A percentile compares a stretch with the other conserved stretches of the same genome.
These are phyloP conservation scores for Chaetothyriales sp. DNA, from an alignment of 2,329 filamentous ascomycete species.

Conservation along the genomic window DNA sequence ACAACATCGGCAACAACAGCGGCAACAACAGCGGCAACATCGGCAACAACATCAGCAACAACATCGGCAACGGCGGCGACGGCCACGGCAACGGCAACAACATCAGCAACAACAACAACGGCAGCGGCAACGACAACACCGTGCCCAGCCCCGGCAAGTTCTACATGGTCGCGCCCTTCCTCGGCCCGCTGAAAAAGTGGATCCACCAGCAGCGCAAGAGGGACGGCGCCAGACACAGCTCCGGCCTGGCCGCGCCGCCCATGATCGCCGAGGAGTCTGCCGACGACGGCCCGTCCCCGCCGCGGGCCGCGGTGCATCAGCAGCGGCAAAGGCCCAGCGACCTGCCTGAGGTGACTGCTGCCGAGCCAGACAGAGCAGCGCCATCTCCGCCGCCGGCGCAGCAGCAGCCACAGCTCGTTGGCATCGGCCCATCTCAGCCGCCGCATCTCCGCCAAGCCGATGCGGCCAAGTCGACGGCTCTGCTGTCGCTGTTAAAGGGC, in stretches of 20 bases:
- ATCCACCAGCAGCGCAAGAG: slow-evolving; percentile 68
- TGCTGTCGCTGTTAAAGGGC: slow-evolving; percentile 43
- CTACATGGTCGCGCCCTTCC: slow-evolving; percentile 94
- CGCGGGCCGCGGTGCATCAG: neutral
- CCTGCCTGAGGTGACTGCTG: slow-evolving; percentile 26
- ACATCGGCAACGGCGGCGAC: slow-evolving; percentile 18
- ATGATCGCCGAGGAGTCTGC: slow-evolving; percentile 13
- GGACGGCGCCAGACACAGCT: slow-evolving; percentile 48
- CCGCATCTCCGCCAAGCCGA: slow-evolving; percentile 20
- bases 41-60: neutral
- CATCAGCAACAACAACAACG: slow-evolving; percentile 34
- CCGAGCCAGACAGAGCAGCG: slow-evolving; percentile 18
- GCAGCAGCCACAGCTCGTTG: slow-evolving; percentile 39
- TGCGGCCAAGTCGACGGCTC: slow-evolving; percentile 34
- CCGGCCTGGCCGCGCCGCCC: slow-evolving; percentile 27
- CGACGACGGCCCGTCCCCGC: slow-evolving; percentile 7
- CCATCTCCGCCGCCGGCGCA: too few species aligned
- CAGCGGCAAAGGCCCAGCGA: slow-evolving; percentile 22
- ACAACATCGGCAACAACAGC: slow-evolving; percentile 34
- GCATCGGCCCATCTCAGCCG: slow-evolving; percentile 21
- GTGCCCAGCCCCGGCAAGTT: slow-evolving; percentile 68
- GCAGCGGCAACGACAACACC: neutral
- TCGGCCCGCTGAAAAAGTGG: slow-evolving; percentile 77
- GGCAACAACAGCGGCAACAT: slow-evolving; percentile 24
- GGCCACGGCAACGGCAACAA: slow-evolving; percentile 6